Percentiles rank a stretch among this genome's conserved stretches.
Evolutionary conservation across 306 rosid species (phyloP).

Genomic region (Vigna reflexopilosa): DNA sequence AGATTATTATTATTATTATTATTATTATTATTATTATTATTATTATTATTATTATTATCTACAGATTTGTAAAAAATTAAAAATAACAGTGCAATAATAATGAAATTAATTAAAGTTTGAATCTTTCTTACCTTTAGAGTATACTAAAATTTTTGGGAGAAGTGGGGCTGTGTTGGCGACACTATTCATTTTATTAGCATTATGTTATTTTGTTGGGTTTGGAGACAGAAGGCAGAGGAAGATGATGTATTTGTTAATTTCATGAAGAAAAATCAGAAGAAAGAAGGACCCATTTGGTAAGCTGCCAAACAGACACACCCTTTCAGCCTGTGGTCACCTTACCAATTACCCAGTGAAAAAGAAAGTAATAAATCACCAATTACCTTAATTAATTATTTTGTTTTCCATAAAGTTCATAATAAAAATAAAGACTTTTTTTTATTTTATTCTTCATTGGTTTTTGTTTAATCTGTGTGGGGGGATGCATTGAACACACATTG

Average conservation of each 20-base stretch:
- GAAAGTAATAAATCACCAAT: neutral
- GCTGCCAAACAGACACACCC: slow-evolving; percentile 53
- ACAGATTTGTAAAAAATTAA: slow-evolving; percentile 2
- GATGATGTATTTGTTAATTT: slow-evolving; percentile 30
- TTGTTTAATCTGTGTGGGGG: no score
- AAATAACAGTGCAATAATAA: neutral
- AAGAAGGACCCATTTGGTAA: slow-evolving; percentile 54
- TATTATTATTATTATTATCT: neutral
- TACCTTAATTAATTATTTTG: slow-evolving; percentile 1
- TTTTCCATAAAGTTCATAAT: no score
- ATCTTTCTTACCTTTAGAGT: neutral
- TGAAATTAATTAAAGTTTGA: neutral
- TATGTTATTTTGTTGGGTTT: slow-evolving; percentile 30
- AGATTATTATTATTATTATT: neutral
- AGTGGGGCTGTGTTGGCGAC: slow-evolving; percentile 37
- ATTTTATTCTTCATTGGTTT: no score
- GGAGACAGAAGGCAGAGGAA: slow-evolving; percentile 22
- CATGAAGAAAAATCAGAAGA: slow-evolving; percentile 33
- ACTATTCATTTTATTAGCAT: slow-evolving; percentile 35
- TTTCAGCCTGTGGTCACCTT: slow-evolving; percentile 34
- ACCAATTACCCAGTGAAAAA: neutral
- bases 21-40: neutral
- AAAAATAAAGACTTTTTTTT: no score
- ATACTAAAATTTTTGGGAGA: neutral
- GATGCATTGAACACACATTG: no score